phyloP scores from a whole-genome alignment of 257 asterid species.

The Solanum arcanum region DNA sequence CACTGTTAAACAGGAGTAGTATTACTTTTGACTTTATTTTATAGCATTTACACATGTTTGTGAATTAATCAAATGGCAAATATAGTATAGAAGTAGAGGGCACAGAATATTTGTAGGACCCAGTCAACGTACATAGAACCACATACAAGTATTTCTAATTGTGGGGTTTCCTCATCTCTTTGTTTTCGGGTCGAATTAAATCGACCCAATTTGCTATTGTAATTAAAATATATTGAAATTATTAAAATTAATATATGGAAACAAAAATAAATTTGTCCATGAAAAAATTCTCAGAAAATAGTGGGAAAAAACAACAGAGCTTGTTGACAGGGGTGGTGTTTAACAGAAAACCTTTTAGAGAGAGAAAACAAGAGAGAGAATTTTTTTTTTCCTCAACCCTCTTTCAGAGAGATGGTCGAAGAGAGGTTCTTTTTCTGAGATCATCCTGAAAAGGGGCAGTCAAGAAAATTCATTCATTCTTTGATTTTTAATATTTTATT shows the following conservation, averaged over 20 bases:
- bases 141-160: not conserved
- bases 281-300: not conserved
- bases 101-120: not conserved
- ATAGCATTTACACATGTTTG: not conserved
- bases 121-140: not conserved
- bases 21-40: not conserved
- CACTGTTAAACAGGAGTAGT: not conserved
- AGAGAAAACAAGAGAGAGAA: conserved; percentile 24
- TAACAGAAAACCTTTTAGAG: conserved; percentile 24
- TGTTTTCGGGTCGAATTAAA: not conserved
- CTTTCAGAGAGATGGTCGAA: conserved; percentile 80
- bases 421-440: conserved; percentile 78
- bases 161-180: not conserved
- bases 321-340: conserved; percentile 4
- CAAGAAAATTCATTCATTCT: conserved; percentile 11
- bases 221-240: too few species aligned
- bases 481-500: not conserved
- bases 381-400: conserved; percentile 13
- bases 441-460: conserved; percentile 74
- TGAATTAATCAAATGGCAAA: not conserved
- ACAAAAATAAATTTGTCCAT: not conserved
- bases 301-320: conserved; percentile 1
- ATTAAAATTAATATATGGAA: not conserved
- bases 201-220: not conserved
- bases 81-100: not conserved